A percentile compares a stretch with the other conserved stretches of the same genome.
These are phyloP conservation scores for Cajanus cajan DNA, from an alignment of 306 rosid genomes.

Conservation along the genomic window DNA sequence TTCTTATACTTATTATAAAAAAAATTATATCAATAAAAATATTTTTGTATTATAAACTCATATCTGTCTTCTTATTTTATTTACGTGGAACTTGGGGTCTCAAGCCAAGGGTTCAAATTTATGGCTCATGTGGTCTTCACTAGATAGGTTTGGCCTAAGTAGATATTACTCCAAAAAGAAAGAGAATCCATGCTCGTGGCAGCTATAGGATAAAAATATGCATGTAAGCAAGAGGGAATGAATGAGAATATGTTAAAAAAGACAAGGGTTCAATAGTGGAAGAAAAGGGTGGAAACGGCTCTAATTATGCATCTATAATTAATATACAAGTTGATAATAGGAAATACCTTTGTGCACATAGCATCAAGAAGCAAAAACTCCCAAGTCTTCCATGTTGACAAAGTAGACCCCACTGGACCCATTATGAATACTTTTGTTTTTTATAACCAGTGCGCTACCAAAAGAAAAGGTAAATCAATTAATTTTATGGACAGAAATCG, in stretches of 20 bases:
- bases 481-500: slow-evolving; percentile 41
- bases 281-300: not conserved
- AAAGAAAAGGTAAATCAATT: not conserved
- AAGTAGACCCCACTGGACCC: slow-evolving; percentile 33
- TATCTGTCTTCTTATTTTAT: too few relatives aligned
- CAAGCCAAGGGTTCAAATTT: too few relatives aligned
- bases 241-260: slow-evolving; percentile 23
- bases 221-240: slow-evolving; percentile 26
- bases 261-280: not conserved
- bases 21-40: too few relatives aligned
- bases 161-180: not conserved
- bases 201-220: slow-evolving; percentile 23
- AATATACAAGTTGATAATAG: slow-evolving; percentile 11
- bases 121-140: not conserved
- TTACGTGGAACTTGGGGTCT: too few relatives aligned
- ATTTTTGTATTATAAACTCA: too few relatives aligned
- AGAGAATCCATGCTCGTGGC: slow-evolving; percentile 3
- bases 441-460: slow-evolving; percentile 39
- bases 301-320: slow-evolving; percentile 16
- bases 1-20: too few relatives aligned
- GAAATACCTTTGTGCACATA: slow-evolving; percentile 33
- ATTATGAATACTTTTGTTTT: slow-evolving; percentile 22
- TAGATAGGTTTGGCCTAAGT: not conserved
- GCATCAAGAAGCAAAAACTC: slow-evolving; percentile 11
- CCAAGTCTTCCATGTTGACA: slow-evolving; percentile 17